phyloP scores from a whole-genome alignment of 805 yeast species.

The Wickerhamomyces hampshirensis region DNA sequence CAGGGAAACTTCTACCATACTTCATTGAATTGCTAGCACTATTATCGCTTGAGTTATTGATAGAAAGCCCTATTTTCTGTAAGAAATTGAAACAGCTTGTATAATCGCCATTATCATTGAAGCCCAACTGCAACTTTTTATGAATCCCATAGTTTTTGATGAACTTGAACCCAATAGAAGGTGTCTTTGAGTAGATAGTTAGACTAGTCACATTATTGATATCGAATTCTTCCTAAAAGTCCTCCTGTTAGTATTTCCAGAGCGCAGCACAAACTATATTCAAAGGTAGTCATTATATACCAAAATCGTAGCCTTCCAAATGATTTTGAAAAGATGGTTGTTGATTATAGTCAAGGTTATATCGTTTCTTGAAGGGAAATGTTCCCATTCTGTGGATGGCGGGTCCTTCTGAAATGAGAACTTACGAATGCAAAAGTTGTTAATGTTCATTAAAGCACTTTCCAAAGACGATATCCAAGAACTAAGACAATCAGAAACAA shows the following conservation, averaged over 20 bases:
- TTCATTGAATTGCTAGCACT: too few relatives aligned
- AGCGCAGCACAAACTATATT: background rate
- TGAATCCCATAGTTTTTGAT: background rate
- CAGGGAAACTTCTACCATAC: too few relatives aligned
- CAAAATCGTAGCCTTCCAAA: slow-evolving; percentile 17
- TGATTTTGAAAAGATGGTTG: slow-evolving; percentile 8
- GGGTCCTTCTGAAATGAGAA: slow-evolving; percentile 16
- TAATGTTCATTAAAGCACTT: slow-evolving; percentile 2
- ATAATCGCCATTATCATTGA: slow-evolving; percentile 6
- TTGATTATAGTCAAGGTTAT: slow-evolving; percentile 10
- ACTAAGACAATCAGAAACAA: background rate
- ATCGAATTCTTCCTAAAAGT: slow-evolving; percentile 14
- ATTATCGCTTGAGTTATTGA: too few relatives aligned
- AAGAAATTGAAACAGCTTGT: slow-evolving; percentile 4
- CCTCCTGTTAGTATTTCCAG: background rate
- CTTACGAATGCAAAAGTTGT: slow-evolving; percentile 16
- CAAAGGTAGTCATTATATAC: slow-evolving; percentile 7
- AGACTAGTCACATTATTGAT: background rate
- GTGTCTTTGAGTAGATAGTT: slow-evolving; percentile 15
- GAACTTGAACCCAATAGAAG: slow-evolving; percentile 22
- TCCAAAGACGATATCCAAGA: background rate
- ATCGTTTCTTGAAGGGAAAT: slow-evolving; percentile 22
- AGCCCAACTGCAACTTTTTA: slow-evolving; percentile 8
- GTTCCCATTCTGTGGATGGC: slow-evolving; percentile 17
- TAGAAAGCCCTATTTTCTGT: background rate